These are phyloP conservation scores for Didymella segeticola DNA, from an alignment of 2,329 filamentous ascomycete species.

Conservation along the genomic window DNA sequence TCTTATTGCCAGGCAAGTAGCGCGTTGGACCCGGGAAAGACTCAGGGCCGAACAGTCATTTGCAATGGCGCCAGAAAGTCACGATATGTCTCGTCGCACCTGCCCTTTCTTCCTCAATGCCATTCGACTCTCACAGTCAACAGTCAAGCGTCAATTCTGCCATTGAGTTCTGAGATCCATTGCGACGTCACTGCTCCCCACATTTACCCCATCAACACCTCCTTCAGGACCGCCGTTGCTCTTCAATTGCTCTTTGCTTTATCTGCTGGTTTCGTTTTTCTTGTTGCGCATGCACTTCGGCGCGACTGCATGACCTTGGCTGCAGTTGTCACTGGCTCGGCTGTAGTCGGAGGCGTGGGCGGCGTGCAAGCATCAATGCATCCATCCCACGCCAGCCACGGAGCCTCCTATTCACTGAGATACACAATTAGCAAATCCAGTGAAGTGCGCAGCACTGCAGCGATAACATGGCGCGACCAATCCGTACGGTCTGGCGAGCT, in stretches of 20 bases:
- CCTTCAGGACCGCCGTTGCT: slow-evolving; percentile 7
- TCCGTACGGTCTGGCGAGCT: background rate
- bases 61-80: slow-evolving; percentile 9
- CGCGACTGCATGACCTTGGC: background rate
- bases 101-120: slow-evolving; percentile 4
- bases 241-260: slow-evolving; percentile 23
- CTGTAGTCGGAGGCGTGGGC: slow-evolving; percentile 10
- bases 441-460: background rate
- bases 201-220: slow-evolving; percentile 5
- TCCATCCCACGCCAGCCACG: slow-evolving; percentile 7
- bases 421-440: background rate
- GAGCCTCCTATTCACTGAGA: slow-evolving; percentile 2
- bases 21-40: slow-evolving; percentile 1
- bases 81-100: slow-evolving; percentile 14
- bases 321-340: slow-evolving; percentile 27
- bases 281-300: slow-evolving; percentile 18
- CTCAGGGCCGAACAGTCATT: background rate
- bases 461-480: background rate
- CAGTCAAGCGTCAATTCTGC: slow-evolving; percentile 4
- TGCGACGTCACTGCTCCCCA: slow-evolving; percentile 10
- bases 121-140: background rate
- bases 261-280: slow-evolving; percentile 14
- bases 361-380: slow-evolving; percentile 14
- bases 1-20: no score
- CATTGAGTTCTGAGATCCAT: slow-evolving; percentile 4